Evolutionary conservation across 768 basidiomycete species (phyloP), one percentile per base, ranked within the genome.

Genomic region (Suillus alpinus): DNA sequence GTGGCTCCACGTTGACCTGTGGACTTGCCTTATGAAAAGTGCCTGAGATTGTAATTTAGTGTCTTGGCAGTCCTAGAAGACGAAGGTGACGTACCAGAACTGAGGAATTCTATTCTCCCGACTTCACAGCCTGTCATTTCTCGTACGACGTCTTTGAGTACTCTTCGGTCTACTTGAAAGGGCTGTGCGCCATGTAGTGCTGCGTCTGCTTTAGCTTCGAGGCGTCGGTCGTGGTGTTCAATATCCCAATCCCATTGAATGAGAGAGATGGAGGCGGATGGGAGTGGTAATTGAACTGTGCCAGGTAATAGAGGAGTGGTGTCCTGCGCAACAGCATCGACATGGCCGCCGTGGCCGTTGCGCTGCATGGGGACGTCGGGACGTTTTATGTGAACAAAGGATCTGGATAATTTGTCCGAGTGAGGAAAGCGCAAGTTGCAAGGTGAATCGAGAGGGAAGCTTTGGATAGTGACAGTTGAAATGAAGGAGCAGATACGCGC

Each of bases 21-120:
- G 46, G 61, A 66, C 73, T 75, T 26, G 81, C 91, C 78, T 94
- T 94, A 73, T 94, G 92, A 76, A 94, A 94, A 1, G 92, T 93
- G 29, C 92, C 91, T 90, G 61, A 57, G 23, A 58, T 8, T n/a
- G 43, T 51, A 9, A 29, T 44, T 67, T 50, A 62, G 41, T 40
- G 63, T 43, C 46, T 55, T 41, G 36, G 29, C 57, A 43, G 62
- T 52, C 61, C 62, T 34, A 64, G 60, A 69, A 63, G 63, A 58
- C 46, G 49, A 55, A 37, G 47, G 49, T 52, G 58, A 76, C 87
- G 65, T 69, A 85, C 91, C 91, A 62, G 89, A 84, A 67, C 86
- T 91, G 29, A 94, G 73, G 68, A 92, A 94, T 39, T 71, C 74
- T 66, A 94, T 91, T 23, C 86, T 77, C 3, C 82, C 89, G 16